Evolutionary conservation across 2,329 filamentous ascomycete species (phyloP), one percentile per base, ranked within the genome.

Genomic region (Coniochaeta ligniaria): DNA sequence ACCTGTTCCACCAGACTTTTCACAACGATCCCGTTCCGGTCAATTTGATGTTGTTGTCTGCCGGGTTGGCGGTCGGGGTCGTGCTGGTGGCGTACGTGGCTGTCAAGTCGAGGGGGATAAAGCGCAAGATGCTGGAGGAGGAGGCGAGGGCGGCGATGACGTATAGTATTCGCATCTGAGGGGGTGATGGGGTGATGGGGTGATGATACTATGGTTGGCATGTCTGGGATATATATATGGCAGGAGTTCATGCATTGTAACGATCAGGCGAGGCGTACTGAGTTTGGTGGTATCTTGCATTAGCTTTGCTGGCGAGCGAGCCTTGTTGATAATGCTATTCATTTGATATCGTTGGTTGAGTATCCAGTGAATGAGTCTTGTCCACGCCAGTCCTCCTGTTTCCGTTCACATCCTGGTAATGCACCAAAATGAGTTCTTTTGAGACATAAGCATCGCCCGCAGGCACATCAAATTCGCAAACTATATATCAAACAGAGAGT

Each of bases 1-100:
- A 87, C 26, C 72, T 94, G 38, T 92, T 92, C 45, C 90, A 96
- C 69, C 79, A 84, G 60, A 80, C 81, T 0, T 96, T 94, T 69
- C 67, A 78, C 24, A 85, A 87, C 6, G 80, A 96, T 70, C 92
- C 92, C 0, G 76, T 91, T 0, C 91, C 91, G 0, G 87, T 96
- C 14, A 95, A 96, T 71, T 58, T 89, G 2, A 79, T 89, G 0
- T 73, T 96, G 22, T 74, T 94, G 56, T 69, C 74, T 0, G 60
- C 84, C 0, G 90, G 88, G 0, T 70, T 90, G 9, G 69, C 82
- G 0, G 80, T 94, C 1, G 92, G 93, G 0, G 61, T 80, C 1
- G 76, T 75, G 7, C 76, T 96, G 8, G 87, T 94, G 12, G 73
- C 70, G 0, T 96, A 83, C 72, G 91, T 96, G 1, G 76, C 68